phyloP scores from a whole-genome alignment of 805 yeast genomes.

The Candida ascalaphidarum region DNA sequence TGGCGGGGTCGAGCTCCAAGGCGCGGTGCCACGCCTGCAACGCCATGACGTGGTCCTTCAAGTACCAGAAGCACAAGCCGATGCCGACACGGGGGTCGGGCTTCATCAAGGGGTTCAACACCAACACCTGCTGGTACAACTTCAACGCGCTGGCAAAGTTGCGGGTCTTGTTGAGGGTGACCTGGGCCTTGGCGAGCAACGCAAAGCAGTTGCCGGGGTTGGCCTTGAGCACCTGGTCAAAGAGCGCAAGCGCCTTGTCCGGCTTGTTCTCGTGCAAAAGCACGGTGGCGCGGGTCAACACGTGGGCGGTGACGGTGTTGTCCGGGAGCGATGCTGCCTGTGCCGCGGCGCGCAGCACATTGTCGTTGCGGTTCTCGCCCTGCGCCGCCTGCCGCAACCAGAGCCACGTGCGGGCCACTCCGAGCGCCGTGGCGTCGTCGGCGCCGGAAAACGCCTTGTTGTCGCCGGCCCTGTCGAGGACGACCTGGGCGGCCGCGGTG shows the following conservation, averaged over 20 bases:
- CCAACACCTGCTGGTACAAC: constrained; percentile 74
- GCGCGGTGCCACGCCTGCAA: constrained; percentile 75
- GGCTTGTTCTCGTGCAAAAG: constrained; percentile 49
- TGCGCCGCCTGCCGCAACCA: constrained; percentile 32
- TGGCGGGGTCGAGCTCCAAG: constrained; percentile 53
- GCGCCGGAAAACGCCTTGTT: constrained; percentile 45
- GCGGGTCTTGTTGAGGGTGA: constrained; percentile 56
- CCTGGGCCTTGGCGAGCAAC: constrained; percentile 75
- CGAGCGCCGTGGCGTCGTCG: constrained; percentile 43
- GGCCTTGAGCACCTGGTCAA: constrained; percentile 49
- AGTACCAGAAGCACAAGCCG: constrained; percentile 88
- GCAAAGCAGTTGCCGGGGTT: constrained; percentile 67
- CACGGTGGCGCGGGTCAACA: constrained; percentile 63
- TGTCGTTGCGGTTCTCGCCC: constrained; percentile 16
- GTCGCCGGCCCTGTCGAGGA: constrained; percentile 48
- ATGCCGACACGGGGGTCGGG: constrained; percentile 95
- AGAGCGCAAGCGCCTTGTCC: constrained; percentile 63
- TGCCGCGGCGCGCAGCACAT: constrained; percentile 14
- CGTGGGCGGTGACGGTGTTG: constrained; percentile 25
- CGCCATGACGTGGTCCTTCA: constrained; percentile 75
- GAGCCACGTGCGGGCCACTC: constrained; percentile 68
- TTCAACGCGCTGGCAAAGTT: constrained; percentile 69
- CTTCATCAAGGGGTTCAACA: constrained; percentile 63
- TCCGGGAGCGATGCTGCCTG: constrained; percentile 13
- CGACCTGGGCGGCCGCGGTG: constrained; percentile 71